A percentile compares a stretch with the other conserved stretches of the same genome.
Conservation (phyloP, 306 rosid genomes). For the Abrus precatorius region DNA sequence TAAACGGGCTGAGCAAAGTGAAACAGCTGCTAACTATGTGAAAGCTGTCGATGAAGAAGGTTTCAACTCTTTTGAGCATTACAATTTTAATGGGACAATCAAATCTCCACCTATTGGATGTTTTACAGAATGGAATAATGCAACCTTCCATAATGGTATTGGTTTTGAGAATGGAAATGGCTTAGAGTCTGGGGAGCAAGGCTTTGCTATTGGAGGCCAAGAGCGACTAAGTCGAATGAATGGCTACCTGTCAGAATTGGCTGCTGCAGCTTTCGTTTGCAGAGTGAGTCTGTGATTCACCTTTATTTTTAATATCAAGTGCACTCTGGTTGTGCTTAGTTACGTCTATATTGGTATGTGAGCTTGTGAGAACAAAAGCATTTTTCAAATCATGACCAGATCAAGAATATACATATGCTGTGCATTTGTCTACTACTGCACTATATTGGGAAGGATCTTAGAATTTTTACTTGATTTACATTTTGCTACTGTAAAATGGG, state of each 20-base stretch:
- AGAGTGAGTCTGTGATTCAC: constrained; percentile 65
- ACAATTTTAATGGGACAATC: constrained; percentile 53
- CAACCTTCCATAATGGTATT: constrained; percentile 85
- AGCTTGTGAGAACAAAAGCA: constrained; percentile 30
- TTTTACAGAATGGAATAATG: constrained; percentile 50
- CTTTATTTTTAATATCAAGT: constrained; percentile 22
- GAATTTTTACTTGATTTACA: constrained; percentile 23
- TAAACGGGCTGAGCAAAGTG: constrained; percentile 90
- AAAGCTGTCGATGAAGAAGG: constrained; percentile 78
- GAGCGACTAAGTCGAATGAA: constrained; percentile 86
- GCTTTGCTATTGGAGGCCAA: constrained; percentile 93
- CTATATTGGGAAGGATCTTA: constrained; percentile 14
- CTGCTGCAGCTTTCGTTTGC: constrained; percentile 98
- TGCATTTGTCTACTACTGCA: constrained; percentile 29
- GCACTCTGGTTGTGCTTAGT: constrained; percentile 31
- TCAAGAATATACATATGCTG: constrained; percentile 23
- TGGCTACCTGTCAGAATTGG: constrained; percentile 95
- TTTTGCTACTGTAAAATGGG: constrained; percentile 16
- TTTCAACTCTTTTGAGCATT: constrained; percentile 52
- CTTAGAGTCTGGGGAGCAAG: constrained; percentile 82
- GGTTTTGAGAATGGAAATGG: constrained; percentile 92
- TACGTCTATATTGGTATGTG: constrained; percentile 19
- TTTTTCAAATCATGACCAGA: constrained; percentile 35
- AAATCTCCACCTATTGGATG: constrained; percentile 61
- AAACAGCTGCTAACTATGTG: constrained; percentile 93